Conservation (phyloP, 371 early-diverging fungal genomes). For the Mortierella sp. region DNA sequence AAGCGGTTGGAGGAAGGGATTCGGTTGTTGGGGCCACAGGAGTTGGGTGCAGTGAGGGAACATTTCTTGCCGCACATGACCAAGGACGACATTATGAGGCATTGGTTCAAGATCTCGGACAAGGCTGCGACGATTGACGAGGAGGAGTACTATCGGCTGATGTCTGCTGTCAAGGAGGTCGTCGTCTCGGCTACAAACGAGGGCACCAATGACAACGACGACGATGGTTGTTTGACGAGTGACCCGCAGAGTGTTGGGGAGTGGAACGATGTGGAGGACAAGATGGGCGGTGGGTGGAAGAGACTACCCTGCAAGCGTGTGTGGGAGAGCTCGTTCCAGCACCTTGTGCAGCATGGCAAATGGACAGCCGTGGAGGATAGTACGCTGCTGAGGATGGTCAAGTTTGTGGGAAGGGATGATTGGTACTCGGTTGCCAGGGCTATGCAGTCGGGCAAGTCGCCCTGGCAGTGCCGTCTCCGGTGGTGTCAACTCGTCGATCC, state of each 20-base stretch:
- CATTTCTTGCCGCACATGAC: slow-evolving; percentile 41
- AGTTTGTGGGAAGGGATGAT: slow-evolving; percentile 41
- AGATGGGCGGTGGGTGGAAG: slow-evolving; percentile 36
- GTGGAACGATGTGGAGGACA: slow-evolving; percentile 28
- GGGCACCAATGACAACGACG: too few relatives aligned
- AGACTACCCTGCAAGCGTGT: slow-evolving; percentile 38
- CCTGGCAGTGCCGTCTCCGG: slow-evolving; percentile 43
- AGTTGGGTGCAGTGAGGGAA: slow-evolving; percentile 23
- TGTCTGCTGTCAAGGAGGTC: slow-evolving; percentile 11
- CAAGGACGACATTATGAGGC: slow-evolving; percentile 40
- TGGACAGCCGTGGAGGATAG: slow-evolving; percentile 32
- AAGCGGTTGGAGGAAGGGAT: slow-evolving; percentile 41
- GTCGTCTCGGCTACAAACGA: too few relatives aligned
- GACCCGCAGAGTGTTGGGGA: slow-evolving; percentile 2
- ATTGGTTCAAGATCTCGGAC: slow-evolving; percentile 47
- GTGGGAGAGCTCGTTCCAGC: slow-evolving; percentile 41
- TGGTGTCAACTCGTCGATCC: slow-evolving; percentile 51
- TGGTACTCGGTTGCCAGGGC: slow-evolving; percentile 41
- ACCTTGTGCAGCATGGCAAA: neutral
- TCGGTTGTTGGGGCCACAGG: slow-evolving; percentile 39
- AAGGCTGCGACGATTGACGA: slow-evolving; percentile 26
- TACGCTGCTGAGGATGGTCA: slow-evolving; percentile 26
- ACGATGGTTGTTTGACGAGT: neutral
- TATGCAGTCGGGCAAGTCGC: slow-evolving; percentile 23
- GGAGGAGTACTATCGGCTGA: slow-evolving; percentile 35